Evolutionary conservation across 192 early-diverging fungal genomes (phyloP), one percentile per base, ranked within the genome.

Genomic region (Backusella liffmaniae): DNA sequence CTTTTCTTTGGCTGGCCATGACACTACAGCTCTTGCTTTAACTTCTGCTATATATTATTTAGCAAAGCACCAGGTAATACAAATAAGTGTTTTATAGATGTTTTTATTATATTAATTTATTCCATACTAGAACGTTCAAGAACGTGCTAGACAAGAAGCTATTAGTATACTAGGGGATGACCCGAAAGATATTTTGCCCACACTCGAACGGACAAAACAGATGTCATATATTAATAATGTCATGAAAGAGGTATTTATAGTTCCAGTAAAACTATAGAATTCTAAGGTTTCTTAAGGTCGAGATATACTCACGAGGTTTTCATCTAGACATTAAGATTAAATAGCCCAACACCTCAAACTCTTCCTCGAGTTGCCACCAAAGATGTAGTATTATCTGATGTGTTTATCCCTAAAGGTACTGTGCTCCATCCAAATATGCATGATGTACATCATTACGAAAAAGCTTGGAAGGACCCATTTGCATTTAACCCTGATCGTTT

Each of bases 1-100:
- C 65, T 88, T 90, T 76, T 89, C 86, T 36, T 78, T 89, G 59
- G 89, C 88, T 12, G 89, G 87, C 62, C 84, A 88, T 51, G 88
- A 90, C 66, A 90, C 86, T 44, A 90, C 87, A 3, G 87, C 89
- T 41, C 85, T 85, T 67, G 78, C 88, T 44, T 80, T 91, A 51
- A 77, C 86, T 12, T 80, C 79, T 65, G 42, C 81, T 41, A 74
- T 89, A 41, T 84, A 84, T 46, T 82, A 85, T 70, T 80, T 90
- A n/a, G 89, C 89, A 12, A 76, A 67, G 34, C 76, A 89, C 18
- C 71, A 39, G 18, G 76, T 76, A 71, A 70, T n/a, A 16, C 15
- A 15, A 4, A 44, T 15, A 5, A 44, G 42, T 13, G 15, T 5
- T 16, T 44, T 44, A 15, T 44, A 16, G 0, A 44, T 5, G 3